Percentiles rank a stretch among this genome's conserved stretches.
phyloP scores from a whole-genome alignment of 352 stramenopile species.

The Pythium diclinum region DNA sequence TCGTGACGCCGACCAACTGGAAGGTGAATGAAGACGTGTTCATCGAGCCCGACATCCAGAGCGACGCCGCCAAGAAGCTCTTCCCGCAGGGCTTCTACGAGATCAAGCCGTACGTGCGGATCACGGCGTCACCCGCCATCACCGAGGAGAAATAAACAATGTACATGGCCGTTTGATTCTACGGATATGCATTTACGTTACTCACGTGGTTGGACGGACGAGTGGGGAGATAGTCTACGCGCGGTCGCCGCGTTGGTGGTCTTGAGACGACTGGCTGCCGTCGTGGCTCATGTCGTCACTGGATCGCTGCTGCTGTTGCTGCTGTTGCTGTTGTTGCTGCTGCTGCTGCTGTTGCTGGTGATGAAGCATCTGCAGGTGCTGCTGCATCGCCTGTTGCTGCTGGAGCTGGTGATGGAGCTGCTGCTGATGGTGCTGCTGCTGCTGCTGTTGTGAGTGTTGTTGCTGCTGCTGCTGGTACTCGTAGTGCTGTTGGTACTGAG shows the following conservation, averaged over 20 bases:
- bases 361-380: conserved; percentile 37
- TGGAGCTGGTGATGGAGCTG: conserved; percentile 40
- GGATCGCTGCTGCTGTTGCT: conserved; percentile 33
- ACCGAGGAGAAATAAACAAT: conserved; percentile 43
- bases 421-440: conserved; percentile 47
- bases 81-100: conserved; percentile 82
- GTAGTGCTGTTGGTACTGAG: conserved; percentile 43
- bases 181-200: conserved; percentile 23
- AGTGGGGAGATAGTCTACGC: not conserved
- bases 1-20: conserved; percentile 83
- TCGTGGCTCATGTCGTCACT: conserved; percentile 27
- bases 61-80: conserved; percentile 67
- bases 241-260: conserved; percentile 6
- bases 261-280: conserved; percentile 12
- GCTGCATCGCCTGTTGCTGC: conserved; percentile 45
- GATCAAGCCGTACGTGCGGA: conserved; percentile 75
- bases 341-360: conserved; percentile 29
- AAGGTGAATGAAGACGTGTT: conserved; percentile 86
- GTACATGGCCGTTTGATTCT: conserved; percentile 21
- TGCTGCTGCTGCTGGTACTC: conserved; percentile 33
- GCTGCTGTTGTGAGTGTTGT: not conserved
- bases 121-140: conserved; percentile 68
- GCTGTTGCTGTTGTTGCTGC: conserved; percentile 32
- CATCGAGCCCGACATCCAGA: conserved; percentile 62
- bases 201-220: not conserved